Base-by-base conservation (phyloP, 2,329 filamentous ascomycete genomes). In the Stemphylium lycopersici region DNA sequence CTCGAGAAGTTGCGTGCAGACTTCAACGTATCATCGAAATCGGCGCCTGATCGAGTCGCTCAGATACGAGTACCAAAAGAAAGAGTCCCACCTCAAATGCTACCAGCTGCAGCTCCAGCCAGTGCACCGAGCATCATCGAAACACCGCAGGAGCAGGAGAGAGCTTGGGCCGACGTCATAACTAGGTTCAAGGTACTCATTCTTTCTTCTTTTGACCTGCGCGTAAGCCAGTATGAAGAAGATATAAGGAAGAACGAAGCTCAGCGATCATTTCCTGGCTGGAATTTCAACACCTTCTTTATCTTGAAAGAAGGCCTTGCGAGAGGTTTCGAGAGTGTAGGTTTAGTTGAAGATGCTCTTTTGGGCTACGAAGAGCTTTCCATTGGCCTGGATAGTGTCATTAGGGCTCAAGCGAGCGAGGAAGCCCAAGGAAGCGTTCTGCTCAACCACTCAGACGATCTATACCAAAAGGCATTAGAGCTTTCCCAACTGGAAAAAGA, bases 271-370 rank as follows among this genome's bases (percentile, higher is more conserved):
- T 78, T 99, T 15, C 95, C 95, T 0, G 95, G 95, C 0, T 99
- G 95, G 95, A 99, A 99, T 70, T 99, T 99, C 72, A 98, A 95
- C 76, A 99, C 95, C 0, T 99, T 99, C 73, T 99, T 99, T 73
- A 93, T 99, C 13, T 82, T 99, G 7, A 99, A 99, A 70, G 95
- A 99, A 74, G 95, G 95, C 0, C 79, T 99, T 32, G 93, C 95
- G 1, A 85, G 91, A 62, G 96, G 93, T 0, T 96, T 99, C 63
- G 96, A 99, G 74, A 98, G 91, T 70, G 93, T 98, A 3, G 96
- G 96, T 0, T 80, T 99, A 8, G 91, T 97, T 7, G 95, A 99
- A 70, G 95, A 99, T 81, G 93, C 95, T 3, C 79, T 99, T 34
- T 90, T 95, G 4, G 91, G 92, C 12, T 99, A 99, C 66, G 95